Evolutionary conservation across 2,329 filamentous ascomycete genomes (phyloP), one percentile per base, ranked within the genome.

Genomic region (Exophiala dermatitidis): DNA sequence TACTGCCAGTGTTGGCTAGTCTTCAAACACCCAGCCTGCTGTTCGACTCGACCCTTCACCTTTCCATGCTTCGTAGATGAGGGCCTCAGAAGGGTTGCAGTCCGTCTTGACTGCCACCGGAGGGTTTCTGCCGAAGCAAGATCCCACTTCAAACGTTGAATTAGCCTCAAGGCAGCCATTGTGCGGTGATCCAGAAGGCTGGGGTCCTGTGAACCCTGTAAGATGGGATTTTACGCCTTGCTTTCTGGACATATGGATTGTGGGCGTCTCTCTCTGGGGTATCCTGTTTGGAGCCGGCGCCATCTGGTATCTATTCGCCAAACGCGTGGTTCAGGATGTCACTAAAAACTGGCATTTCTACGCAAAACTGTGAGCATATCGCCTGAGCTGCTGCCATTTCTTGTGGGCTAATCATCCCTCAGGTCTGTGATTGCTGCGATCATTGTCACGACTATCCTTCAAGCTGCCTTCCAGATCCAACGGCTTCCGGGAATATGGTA

Each of bases 171-270:
- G 31, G 42, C 86, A 94, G 68, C 83, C 88, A 53, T 76, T 96
- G 70, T 97, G 91, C 73, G 82, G 86, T 69, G 93, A 95, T 71
- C 76, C 78, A 50, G 91, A 97, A 72, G 94, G 93, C 65, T 98
- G 93, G 93, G 94, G 94, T 1, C 93, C 93, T 26, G 68, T 98
- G 67, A 96, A 90, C 71, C 83, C 84, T 34, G 77, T 83, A 62
- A 80, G 91, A 69, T 96, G 89, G 71, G 93, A 98, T 73, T 90
- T 98, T 65, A 97, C 93, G 10, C 91, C 93, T 38, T 98, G 93
- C 75, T 98, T 98, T 68, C 83, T 97, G 64, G 94, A 98, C 68
- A 81, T 95, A 26, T 90, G 88, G 82, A 81, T 97, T 54, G 82
- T 86, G 33, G 73, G 78, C 1, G 87, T 95, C 30, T 88, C 88